A percentile compares a stretch with the other conserved stretches of the same genome.
phyloP scores from a whole-genome alignment of 108 stramenopile species.

The Fragilaria crotonensis region DNA sequence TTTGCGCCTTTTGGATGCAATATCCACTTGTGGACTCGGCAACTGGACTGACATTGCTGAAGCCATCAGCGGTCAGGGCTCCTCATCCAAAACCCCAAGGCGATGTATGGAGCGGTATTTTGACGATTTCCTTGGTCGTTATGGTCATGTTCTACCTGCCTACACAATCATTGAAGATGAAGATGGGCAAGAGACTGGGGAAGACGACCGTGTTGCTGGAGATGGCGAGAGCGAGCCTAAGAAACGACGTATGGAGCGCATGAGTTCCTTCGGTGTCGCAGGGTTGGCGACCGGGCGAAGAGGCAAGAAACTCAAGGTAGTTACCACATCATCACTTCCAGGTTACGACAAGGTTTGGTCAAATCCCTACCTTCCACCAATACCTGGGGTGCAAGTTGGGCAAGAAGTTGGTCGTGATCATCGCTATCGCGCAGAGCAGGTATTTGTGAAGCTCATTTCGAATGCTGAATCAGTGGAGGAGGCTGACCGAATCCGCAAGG shows the following conservation, averaged over 20 bases:
- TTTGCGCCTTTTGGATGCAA: slow-evolving; percentile 76
- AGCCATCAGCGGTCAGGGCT: slow-evolving; percentile 60
- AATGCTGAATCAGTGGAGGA: slow-evolving; percentile 34
- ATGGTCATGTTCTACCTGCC: slow-evolving; percentile 81
- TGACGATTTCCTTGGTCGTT: slow-evolving; percentile 82
- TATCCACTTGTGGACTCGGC: slow-evolving; percentile 67
- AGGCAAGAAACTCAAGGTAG: slow-evolving; percentile 47
- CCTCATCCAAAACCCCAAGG: slow-evolving; percentile 61
- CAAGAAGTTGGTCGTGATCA: slow-evolving; percentile 76
- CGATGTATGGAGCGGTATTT: slow-evolving; percentile 89
- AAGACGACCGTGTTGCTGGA: slow-evolving; percentile 2
- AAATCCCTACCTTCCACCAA: slow-evolving; percentile 56
- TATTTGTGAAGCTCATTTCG: slow-evolving; percentile 48
- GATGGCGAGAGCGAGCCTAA: slow-evolving; percentile 34
- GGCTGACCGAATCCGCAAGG: slow-evolving; percentile 48
- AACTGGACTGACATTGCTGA: slow-evolving; percentile 88
- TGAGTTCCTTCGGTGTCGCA: slow-evolving; percentile 6
- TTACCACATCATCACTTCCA: slow-evolving; percentile 58
- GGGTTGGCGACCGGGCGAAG: slow-evolving; percentile 7
- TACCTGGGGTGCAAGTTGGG: slow-evolving; percentile 37
- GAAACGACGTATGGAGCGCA: slow-evolving; percentile 11
- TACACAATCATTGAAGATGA: slow-evolving; percentile 54
- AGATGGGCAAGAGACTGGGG: slow-evolving; percentile 9
- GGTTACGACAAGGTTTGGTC: slow-evolving; percentile 51
- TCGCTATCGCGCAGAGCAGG: slow-evolving; percentile 63